A percentile compares a stretch with the other conserved stretches of the same genome.
Conservation (phyloP, 805 yeast genomes). For the Yarrowia deformans region DNA sequence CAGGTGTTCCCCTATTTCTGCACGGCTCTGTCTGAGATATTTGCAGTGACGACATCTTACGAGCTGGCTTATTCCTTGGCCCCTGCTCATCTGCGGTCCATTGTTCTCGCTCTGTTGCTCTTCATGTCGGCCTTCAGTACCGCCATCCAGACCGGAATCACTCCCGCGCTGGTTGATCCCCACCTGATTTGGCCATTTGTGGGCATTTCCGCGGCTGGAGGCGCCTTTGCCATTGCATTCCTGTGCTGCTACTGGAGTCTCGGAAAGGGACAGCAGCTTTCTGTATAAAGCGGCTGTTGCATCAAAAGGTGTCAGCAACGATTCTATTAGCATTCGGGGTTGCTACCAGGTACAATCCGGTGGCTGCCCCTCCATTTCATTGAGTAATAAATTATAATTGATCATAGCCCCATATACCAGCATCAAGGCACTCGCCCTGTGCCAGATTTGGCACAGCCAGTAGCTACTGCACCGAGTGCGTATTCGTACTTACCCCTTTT, state of each 20-base stretch:
- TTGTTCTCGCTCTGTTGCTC: constrained; percentile 54
- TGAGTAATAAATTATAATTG: not conserved
- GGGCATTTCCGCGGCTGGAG: constrained; percentile 53
- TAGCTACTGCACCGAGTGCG: too few relatives aligned
- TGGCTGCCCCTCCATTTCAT: not conserved
- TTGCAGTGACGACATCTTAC: constrained; percentile 60
- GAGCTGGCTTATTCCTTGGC: constrained; percentile 63
- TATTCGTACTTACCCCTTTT: not conserved
- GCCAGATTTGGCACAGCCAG: too few relatives aligned
- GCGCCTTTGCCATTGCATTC: constrained; percentile 47
- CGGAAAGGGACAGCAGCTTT: constrained; percentile 15
- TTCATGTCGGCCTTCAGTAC: constrained; percentile 58
- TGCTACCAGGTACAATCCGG: not conserved
- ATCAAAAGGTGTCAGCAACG: not conserved
- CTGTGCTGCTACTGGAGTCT: constrained; percentile 21
- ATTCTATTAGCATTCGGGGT: constrained; percentile 8
- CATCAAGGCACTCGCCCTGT: too few relatives aligned
- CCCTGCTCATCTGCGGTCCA: constrained; percentile 59
- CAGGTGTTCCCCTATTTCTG: constrained; percentile 52
- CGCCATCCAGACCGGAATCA: constrained; percentile 56
- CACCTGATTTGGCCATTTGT: constrained; percentile 56
- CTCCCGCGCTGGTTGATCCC: constrained; percentile 55
- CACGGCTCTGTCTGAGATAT: constrained; percentile 62
- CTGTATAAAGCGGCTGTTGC: constrained; percentile 7
- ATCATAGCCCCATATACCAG: too few relatives aligned